Base-by-base conservation (phyloP, 805 yeast species). In the Zygoascus biomembranicola region DNA sequence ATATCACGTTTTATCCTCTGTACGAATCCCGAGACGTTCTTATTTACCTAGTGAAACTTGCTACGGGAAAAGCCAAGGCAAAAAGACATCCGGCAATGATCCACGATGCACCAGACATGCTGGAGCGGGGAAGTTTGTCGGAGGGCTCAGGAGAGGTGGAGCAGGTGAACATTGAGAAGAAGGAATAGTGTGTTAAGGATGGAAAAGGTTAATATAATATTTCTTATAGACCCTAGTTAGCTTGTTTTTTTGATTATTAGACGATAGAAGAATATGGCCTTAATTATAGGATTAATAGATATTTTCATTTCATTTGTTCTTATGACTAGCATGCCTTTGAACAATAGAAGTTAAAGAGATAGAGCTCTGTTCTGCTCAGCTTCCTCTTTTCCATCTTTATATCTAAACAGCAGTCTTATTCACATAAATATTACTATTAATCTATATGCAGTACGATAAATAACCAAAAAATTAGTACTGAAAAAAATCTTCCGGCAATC, bases 41-140 rank as follows among this genome's bases (percentile, higher is more conserved):
- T 32, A 45, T 46, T 2, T 51, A 51, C 18, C 39, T 51, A 32
- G 19, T 43, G 32, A 55, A 47, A 39, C 16, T 54, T 11, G 43
- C 50, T n/a, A 32, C 23, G 11, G 59, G 59, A 2, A 56, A 54
- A 49, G 52, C 26, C 16, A 54, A 54, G 32, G 52, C 57, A 3
- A 51, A 48, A 37, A 14, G 19, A 31, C n/a, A 8, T 11, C 57
- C 52, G 8, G 26, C 31, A 23, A 18, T 54, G 49, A 43, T 47
- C 2, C 42, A 32, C 19, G 54, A 51, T 14, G 43, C 26, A 5
- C 32, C 31, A 9, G 26, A 23, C 26, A n/a, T 20, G 23, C 10
- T 45, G 13, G 50, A 44, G 32, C 35, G 49, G 16, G 46, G 35
- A 14, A 31, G 26, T 46, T 20, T 46, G 16, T 26, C 41, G 18